Percentiles rank a stretch among this genome's conserved stretches.
phyloP scores from a whole-genome alignment of 2,329 filamentous ascomycete species.

The Beauveria rudraprayagi region DNA sequence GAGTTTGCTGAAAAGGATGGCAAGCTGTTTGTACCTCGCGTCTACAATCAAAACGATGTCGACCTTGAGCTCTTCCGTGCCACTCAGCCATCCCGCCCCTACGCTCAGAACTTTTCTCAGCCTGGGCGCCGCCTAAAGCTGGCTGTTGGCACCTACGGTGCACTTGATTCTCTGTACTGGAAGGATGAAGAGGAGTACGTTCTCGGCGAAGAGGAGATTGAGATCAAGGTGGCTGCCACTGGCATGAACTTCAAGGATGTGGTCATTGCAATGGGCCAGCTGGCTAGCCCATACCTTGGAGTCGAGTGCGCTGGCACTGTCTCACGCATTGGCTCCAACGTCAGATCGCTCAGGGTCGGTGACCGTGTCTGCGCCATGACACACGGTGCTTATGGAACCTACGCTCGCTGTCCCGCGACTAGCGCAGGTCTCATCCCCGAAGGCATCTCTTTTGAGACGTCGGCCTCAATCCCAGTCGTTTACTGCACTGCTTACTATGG shows the following conservation, averaged over 20 bases:
- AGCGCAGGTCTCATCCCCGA: slow-evolving; percentile 30
- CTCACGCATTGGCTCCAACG: slow-evolving; percentile 47
- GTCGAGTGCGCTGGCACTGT: slow-evolving; percentile 34
- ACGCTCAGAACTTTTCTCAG: slow-evolving; percentile 30
- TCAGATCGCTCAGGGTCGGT: slow-evolving; percentile 55
- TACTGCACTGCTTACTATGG: slow-evolving; percentile 34
- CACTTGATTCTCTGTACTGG: slow-evolving; percentile 33
- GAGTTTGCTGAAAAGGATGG: slow-evolving; percentile 24
- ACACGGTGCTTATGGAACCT: slow-evolving; percentile 26
- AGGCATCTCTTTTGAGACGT: slow-evolving; percentile 28
- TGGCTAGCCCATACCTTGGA: slow-evolving; percentile 26
- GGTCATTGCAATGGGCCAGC: slow-evolving; percentile 33
- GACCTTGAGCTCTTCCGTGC: slow-evolving; percentile 21
- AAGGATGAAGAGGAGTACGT: slow-evolving; percentile 25
- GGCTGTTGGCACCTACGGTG: slow-evolving; percentile 30
- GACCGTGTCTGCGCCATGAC: slow-evolving; percentile 60
- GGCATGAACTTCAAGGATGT: slow-evolving; percentile 41
- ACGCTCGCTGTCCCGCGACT: slow-evolving; percentile 23
- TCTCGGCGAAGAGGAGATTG: slow-evolving; percentile 29
- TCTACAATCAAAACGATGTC: slow-evolving; percentile 20
- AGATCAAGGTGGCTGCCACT: slow-evolving; percentile 34
- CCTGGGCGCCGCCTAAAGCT: slow-evolving; percentile 26
- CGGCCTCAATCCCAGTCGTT: slow-evolving; percentile 32
- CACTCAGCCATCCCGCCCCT: slow-evolving; percentile 19
- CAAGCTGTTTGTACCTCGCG: slow-evolving; percentile 21